Evolutionary conservation across 495 filamentous ascomycete genomes (phyloP).

Genomic region (Neurospora tetrasperma): DNA sequence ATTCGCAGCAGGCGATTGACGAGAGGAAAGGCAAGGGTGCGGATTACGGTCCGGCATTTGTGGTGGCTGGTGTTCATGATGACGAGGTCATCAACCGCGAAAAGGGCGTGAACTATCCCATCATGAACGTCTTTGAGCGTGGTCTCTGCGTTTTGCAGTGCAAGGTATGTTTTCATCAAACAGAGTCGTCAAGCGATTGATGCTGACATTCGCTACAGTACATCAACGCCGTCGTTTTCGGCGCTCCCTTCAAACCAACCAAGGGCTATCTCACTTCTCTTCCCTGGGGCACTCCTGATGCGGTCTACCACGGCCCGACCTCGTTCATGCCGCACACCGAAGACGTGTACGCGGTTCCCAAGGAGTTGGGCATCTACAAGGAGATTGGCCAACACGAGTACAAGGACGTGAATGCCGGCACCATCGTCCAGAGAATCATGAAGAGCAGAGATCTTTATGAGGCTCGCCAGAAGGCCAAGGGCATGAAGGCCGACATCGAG

Average conservation of each 20-base stretch:
- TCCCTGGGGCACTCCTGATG: conserved; percentile 64
- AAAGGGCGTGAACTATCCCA: conserved; percentile 97
- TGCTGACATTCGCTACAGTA: conserved; percentile 44
- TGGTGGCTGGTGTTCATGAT: conserved; percentile 87
- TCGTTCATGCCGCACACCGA: conserved; percentile 78
- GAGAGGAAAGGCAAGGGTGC: conserved; percentile 52
- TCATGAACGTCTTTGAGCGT: conserved; percentile 98
- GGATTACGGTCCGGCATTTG: conserved; percentile 71
- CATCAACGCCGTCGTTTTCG: conserved; percentile 76
- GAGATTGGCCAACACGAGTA: conserved; percentile 66
- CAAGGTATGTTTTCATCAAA: conserved; percentile 45
- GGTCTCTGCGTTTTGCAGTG: conserved; percentile 94
- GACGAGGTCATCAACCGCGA: conserved; percentile 88
- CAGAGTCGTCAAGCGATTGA: not conserved
- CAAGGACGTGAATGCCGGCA: conserved; percentile 77
- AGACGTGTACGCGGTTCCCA: conserved; percentile 75
- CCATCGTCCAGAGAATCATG: conserved; percentile 86
- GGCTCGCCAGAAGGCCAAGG: conserved; percentile 79
- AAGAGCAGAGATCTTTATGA: conserved; percentile 76
- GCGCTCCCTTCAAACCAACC: conserved; percentile 76
- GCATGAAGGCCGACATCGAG: conserved; percentile 70
- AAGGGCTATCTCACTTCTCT: conserved; percentile 62
- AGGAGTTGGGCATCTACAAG: conserved; percentile 67
- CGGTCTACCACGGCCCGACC: conserved; percentile 92
- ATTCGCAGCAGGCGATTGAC: conserved; percentile 47